Conservation (phyloP, 78 protist species). For the Cavenderia fasciculata region DNA sequence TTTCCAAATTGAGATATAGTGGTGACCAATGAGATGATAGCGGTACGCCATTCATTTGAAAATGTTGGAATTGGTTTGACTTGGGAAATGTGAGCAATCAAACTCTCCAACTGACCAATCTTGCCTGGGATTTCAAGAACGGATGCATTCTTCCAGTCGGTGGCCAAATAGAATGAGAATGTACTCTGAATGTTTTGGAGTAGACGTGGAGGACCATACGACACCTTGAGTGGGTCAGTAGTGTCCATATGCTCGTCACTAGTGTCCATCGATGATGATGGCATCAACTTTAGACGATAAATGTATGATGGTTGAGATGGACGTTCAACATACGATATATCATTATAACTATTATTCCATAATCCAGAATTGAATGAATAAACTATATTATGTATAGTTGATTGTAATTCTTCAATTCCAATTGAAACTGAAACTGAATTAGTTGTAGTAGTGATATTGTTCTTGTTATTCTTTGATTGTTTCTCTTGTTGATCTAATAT, state of each 20-base stretch:
- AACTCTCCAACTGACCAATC: slow-evolving; percentile 18
- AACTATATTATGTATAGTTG: slow-evolving; percentile 25
- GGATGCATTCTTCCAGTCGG: slow-evolving; percentile 24
- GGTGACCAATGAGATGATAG: neutral
- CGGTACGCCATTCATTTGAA: slow-evolving; percentile 12
- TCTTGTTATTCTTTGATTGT: neutral
- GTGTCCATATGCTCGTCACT: no score
- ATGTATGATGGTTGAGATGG: slow-evolving; percentile 28
- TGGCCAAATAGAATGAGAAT: slow-evolving; percentile 48
- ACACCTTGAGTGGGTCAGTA: no score
- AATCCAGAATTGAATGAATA: slow-evolving; percentile 11
- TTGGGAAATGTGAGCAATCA: neutral
- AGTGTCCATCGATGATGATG: neutral
- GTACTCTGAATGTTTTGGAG: slow-evolving; percentile 54
- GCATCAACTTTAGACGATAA: slow-evolving; percentile 1
- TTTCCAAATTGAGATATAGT: neutral
- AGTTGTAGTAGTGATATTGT: neutral
- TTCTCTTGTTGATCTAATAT: neutral
- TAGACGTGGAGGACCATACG: slow-evolving; percentile 76
- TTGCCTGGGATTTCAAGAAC: slow-evolving; percentile 35
- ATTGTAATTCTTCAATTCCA: slow-evolving; percentile 50
- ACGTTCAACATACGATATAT: slow-evolving; percentile 16
- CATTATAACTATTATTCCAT: slow-evolving; percentile 66
- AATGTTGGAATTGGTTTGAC: neutral
- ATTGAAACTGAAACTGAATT: neutral